Percentiles rank a stretch among this genome's conserved stretches.
phyloP scores from a whole-genome alignment of 257 asterid genomes.

The Lantana camara region DNA sequence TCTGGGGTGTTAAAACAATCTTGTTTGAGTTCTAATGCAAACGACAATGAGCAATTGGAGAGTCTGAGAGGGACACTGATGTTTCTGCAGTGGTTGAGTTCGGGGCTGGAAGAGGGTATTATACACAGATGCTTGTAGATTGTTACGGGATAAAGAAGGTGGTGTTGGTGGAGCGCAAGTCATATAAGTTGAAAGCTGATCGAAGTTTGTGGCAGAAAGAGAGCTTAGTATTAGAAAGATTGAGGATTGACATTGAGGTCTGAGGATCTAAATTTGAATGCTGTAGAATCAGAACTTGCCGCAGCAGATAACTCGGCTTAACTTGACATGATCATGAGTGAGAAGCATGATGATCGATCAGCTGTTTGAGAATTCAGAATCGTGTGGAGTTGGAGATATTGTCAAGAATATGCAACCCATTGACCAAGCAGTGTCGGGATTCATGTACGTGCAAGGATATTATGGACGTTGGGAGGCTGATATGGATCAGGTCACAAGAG shows the following conservation, averaged over 20 bases:
- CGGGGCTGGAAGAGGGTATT: constrained; percentile 98
- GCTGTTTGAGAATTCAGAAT: constrained; percentile 25
- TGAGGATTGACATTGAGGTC: constrained; percentile 94
- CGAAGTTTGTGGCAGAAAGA: constrained; percentile 89
- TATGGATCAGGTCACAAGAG: constrained; percentile 65
- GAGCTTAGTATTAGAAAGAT: constrained; percentile 64
- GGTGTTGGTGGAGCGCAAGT: constrained; percentile 81
- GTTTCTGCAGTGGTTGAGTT: constrained; percentile 84
- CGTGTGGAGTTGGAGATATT: constrained; percentile 54
- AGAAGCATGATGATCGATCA: constrained; percentile 41
- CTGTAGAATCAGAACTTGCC: constrained; percentile 58
- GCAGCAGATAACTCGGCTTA: constrained; percentile 41
- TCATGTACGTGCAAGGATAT: constrained; percentile 98
- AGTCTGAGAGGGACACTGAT: constrained; percentile 33
- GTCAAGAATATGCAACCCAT: constrained; percentile 58
- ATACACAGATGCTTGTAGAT: constrained; percentile 90
- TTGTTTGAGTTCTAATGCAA: constrained; percentile 10
- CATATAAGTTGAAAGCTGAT: constrained; percentile 93
- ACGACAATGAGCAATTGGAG: no score
- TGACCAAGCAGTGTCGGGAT: constrained; percentile 75
- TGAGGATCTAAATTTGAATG: constrained; percentile 80
- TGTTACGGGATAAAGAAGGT: constrained; percentile 86
- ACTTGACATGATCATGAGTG: constrained; percentile 45
- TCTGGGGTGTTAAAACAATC: constrained; percentile 52
- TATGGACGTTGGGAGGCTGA: constrained; percentile 71